These are phyloP conservation scores for Microcera coccophila DNA, from an alignment of 2,329 filamentous ascomycete genomes.

Conservation along the genomic window DNA sequence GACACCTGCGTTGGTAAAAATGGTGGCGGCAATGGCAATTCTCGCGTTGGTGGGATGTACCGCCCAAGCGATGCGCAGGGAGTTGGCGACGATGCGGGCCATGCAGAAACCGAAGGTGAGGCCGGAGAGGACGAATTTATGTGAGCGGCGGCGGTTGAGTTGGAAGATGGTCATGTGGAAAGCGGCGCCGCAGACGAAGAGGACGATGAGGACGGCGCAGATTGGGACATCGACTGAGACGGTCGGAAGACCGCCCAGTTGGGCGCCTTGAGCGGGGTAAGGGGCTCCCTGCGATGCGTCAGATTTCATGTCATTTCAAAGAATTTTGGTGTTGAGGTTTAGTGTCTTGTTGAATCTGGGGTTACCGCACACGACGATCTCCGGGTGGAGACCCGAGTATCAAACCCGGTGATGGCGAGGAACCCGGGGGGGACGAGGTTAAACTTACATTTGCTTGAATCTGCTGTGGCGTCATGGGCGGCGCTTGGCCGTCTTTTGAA, in stretches of 20 bases:
- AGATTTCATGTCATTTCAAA: not conserved
- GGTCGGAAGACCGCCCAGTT: constrained; percentile 56
- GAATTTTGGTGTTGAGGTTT: constrained; percentile 1
- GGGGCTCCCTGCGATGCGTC: constrained; percentile 33
- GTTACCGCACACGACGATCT: too few relatives aligned
- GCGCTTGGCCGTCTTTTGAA: too few relatives aligned
- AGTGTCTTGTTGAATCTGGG: too few relatives aligned
- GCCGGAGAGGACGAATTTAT: constrained; percentile 58
- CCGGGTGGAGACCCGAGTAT: too few relatives aligned
- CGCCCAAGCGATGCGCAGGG: constrained; percentile 53
- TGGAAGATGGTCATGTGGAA: constrained; percentile 57
- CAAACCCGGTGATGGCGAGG: not conserved
- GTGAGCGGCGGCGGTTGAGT: constrained; percentile 44
- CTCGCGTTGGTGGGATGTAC: constrained; percentile 35
- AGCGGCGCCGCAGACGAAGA: constrained; percentile 53
- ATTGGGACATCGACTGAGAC: constrained; percentile 60
- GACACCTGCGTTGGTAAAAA: constrained; percentile 71
- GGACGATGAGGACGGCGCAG: constrained; percentile 56
- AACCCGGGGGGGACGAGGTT: not conserved
- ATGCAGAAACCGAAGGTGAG: constrained; percentile 58
- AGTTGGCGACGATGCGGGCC: constrained; percentile 49
- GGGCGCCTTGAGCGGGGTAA: constrained; percentile 41
- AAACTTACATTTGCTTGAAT: constrained; percentile 15
- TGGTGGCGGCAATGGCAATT: constrained; percentile 56
- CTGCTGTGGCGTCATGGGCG: too few relatives aligned